A percentile compares a stretch with the other conserved stretches of the same genome.
These are phyloP conservation scores for Buxus sempervirens DNA, from an alignment of 164 flowering plant genomes.

Conservation along the genomic window DNA sequence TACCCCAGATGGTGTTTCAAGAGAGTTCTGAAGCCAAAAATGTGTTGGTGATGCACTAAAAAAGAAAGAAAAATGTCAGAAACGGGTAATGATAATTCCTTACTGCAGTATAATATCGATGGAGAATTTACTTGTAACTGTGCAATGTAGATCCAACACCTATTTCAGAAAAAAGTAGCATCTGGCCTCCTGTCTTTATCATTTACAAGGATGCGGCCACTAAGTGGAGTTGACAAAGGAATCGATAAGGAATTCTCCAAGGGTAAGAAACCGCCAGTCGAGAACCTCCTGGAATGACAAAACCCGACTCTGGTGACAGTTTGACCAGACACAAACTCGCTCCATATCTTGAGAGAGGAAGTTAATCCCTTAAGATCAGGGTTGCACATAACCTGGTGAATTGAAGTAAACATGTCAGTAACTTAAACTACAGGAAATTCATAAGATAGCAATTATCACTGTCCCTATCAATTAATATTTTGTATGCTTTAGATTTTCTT, in stretches of 20 bases:
- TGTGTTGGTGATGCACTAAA: slow-evolving; percentile 49
- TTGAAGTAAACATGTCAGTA: neutral
- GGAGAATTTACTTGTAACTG: slow-evolving; percentile 45
- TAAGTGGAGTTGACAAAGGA: slow-evolving; percentile 97
- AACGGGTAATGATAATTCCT: neutral
- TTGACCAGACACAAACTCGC: slow-evolving; percentile 57
- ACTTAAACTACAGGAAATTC: too few species aligned
- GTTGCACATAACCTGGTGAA: slow-evolving; percentile 45
- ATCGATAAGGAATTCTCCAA: slow-evolving; percentile 68
- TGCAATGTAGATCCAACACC: slow-evolving; percentile 55
- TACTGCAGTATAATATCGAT: neutral
- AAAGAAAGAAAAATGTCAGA: slow-evolving; percentile 2
- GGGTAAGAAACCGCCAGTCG: slow-evolving; percentile 74
- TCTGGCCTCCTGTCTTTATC: slow-evolving; percentile 48
- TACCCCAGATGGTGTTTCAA: slow-evolving; percentile 43
- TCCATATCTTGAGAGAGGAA: slow-evolving; percentile 67
- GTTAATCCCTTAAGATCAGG: slow-evolving; percentile 28
- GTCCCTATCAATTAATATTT: too few species aligned
- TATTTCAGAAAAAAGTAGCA: slow-evolving; percentile 50
- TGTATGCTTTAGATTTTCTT: too few species aligned
- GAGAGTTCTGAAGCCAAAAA: slow-evolving; percentile 28
- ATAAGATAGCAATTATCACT: too few species aligned
- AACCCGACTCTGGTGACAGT: slow-evolving; percentile 42
- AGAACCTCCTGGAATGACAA: slow-evolving; percentile 80
- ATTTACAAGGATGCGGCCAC: slow-evolving; percentile 36